Evolutionary conservation across 139 green algal genomes (phyloP).

Genomic region (Tetraselmis striata): DNA sequence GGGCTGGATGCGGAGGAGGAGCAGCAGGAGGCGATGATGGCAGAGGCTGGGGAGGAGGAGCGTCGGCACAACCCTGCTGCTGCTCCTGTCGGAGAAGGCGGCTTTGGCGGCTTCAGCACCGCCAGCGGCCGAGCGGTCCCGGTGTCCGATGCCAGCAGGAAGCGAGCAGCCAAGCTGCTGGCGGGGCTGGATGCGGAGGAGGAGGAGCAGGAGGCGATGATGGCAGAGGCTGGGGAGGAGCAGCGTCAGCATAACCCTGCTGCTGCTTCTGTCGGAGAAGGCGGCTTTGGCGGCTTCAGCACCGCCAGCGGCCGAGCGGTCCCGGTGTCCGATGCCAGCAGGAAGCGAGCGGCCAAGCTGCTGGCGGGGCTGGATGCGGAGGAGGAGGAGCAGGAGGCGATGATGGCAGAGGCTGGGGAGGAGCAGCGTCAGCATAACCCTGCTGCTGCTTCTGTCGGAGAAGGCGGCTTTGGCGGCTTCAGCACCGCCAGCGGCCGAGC

Average conservation of each 20-base stretch:
- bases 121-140: not conserved
- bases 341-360: not conserved
- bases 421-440: no score
- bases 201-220: no score
- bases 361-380: not conserved
- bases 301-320: not conserved
- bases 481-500: not conserved
- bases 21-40: no score
- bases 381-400: no score
- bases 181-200: not conserved
- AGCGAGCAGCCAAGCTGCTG: not conserved
- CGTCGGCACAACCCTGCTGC: not conserved
- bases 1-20: not conserved
- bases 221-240: no score
- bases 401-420: no score
- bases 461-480: not conserved
- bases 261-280: no score
- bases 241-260: no score
- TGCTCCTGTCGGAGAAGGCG: not conserved
- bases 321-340: not conserved
- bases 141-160: not conserved
- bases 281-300: not conserved
- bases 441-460: no score
- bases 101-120: not conserved
- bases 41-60: no score